These are phyloP conservation scores for Kwoniella sp. DNA, from an alignment of 768 basidiomycete species.

Conservation along the genomic window DNA sequence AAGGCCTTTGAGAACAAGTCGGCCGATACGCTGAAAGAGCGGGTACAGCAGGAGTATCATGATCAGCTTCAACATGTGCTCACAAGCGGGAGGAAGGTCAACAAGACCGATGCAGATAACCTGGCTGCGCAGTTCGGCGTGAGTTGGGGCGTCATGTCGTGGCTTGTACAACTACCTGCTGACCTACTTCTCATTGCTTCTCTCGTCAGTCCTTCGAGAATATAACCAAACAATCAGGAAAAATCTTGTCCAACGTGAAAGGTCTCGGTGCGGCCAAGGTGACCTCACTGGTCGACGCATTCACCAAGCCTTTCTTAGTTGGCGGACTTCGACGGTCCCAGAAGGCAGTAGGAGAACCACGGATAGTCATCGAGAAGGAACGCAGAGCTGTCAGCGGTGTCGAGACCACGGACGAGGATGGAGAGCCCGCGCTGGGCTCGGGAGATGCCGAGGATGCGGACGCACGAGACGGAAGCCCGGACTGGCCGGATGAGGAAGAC, in stretches of 20 bases:
- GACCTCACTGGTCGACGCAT: constrained; percentile 80
- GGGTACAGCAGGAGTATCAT: constrained; percentile 76
- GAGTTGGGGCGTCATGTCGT: constrained; percentile 46
- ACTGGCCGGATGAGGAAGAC: constrained; percentile 30
- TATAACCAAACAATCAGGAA: constrained; percentile 67
- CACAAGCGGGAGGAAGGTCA: constrained; percentile 86
- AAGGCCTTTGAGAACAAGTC: constrained; percentile 92
- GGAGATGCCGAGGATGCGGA: neutral
- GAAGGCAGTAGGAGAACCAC: neutral
- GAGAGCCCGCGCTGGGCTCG: neutral
- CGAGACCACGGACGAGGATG: neutral
- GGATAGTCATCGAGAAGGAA: constrained; percentile 2
- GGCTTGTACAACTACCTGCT: neutral
- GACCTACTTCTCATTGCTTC: neutral
- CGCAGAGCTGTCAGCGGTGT: constrained; percentile 1
- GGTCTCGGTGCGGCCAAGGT: constrained; percentile 95
- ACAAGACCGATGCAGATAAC: constrained; percentile 95
- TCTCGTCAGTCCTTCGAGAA: constrained; percentile 71
- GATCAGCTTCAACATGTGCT: constrained; percentile 75
- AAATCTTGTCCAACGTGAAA: constrained; percentile 74
- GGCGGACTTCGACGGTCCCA: constrained; percentile 27
- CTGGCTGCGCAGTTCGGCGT: constrained; percentile 88
- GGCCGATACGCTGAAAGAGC: constrained; percentile 90
- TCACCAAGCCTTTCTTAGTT: constrained; percentile 71
- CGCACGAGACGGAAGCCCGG: constrained; percentile 19